These are phyloP conservation scores for Capsicum rhomboideum DNA, from an alignment of 257 asterid species.

Conservation along the genomic window DNA sequence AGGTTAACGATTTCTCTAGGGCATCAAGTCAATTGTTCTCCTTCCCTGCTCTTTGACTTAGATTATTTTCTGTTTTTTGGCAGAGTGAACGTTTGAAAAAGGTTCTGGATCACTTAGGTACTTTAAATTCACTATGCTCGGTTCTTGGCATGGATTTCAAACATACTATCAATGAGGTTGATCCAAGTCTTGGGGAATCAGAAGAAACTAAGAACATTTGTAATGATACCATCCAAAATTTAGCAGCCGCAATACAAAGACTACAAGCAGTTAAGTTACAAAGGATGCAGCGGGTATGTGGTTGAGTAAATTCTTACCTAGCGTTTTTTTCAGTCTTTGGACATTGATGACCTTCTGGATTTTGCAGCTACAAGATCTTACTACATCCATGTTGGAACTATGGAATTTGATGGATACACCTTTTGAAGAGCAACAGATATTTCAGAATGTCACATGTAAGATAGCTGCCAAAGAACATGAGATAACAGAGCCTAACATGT, in stretches of 20 bases:
- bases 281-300: slow-evolving; percentile 80
- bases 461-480: slow-evolving; percentile 93
- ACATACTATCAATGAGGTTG: slow-evolving; percentile 59
- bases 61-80: background rate
- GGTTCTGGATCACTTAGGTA: slow-evolving; percentile 53
- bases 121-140: slow-evolving; percentile 61
- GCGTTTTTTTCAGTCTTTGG: background rate
- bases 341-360: slow-evolving; percentile 10
- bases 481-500: slow-evolving; percentile 79
- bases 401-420: slow-evolving; percentile 99
- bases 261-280: slow-evolving; percentile 61
- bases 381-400: slow-evolving; percentile 80
- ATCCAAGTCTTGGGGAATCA: slow-evolving; percentile 73
- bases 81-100: slow-evolving; percentile 89
- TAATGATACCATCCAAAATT: slow-evolving; percentile 52
- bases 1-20: slow-evolving; percentile 32
- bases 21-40: background rate
- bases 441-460: slow-evolving; percentile 81
- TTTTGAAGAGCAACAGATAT: slow-evolving; percentile 70
- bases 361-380: slow-evolving; percentile 79
- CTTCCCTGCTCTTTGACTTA: background rate
- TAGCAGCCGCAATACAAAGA: slow-evolving; percentile 55
- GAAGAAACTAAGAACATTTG: slow-evolving; percentile 57
- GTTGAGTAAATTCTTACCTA: background rate
- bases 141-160: slow-evolving; percentile 89